phyloP scores from a whole-genome alignment of 2,329 filamentous ascomycete species.

The Alternaria conjuncta region DNA sequence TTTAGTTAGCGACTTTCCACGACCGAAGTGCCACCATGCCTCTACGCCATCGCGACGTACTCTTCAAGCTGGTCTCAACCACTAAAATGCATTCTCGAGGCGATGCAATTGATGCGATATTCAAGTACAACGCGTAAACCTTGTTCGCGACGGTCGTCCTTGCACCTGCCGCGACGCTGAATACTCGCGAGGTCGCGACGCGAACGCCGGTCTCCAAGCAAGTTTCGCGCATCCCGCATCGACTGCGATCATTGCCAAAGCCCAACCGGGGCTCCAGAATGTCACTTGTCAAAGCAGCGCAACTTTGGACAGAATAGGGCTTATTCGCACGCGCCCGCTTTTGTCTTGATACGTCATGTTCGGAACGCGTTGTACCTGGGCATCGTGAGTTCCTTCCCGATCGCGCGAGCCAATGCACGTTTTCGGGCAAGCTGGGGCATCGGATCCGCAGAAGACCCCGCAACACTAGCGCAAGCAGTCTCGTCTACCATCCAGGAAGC shows the following conservation, averaged over 20 bases:
- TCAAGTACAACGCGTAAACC: too few relatives aligned
- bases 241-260: too few relatives aligned
- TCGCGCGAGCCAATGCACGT: slow-evolving; percentile 7
- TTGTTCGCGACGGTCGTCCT: too few relatives aligned
- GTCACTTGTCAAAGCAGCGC: too few relatives aligned
- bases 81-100: background rate
- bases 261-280: too few relatives aligned
- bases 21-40: background rate
- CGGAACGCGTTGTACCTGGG: background rate
- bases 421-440: slow-evolving; percentile 8
- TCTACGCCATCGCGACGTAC: background rate
- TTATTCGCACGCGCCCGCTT: too few relatives aligned
- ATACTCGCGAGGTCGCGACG: too few relatives aligned
- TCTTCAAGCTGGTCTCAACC: background rate
- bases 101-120: background rate
- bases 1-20: background rate
- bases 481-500: slow-evolving; percentile 4
- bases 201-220: too few relatives aligned
- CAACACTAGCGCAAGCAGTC: slow-evolving; percentile 10
- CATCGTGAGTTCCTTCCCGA: background rate
- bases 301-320: too few relatives aligned
- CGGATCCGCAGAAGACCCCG: slow-evolving; percentile 17
- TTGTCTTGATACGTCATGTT: background rate
- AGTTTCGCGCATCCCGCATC: too few relatives aligned
- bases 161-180: too few relatives aligned